Base-by-base conservation (phyloP, 257 asterid genomes). In the Eustoma russellianum region DNA sequence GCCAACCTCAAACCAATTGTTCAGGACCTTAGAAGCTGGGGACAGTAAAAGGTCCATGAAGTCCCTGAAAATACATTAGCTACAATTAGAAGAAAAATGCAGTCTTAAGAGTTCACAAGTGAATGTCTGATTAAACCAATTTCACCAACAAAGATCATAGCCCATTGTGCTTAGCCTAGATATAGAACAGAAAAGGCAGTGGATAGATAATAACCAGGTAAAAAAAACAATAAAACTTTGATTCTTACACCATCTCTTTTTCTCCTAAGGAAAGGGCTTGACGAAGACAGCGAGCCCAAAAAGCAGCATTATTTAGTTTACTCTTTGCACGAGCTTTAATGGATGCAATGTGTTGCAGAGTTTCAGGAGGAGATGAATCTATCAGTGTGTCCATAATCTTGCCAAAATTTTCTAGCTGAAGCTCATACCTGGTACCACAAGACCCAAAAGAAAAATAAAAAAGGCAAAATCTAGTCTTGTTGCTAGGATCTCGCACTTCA, bases 1-100 rank as follows among this genome's bases (percentile, higher is more conserved):
- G 46, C 60, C 61, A 74, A 91, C 98, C 98, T 91, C 96, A 67
- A 91, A 91, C 98, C 96, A 91, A 58, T 80, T 87, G 71, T 91
- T 77, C 65, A 91, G 70, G 69, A 91, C 86, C 82, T 84, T 87
- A 11, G 98, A 87, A 55, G 95, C 94, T 53, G 96, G 98, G 52
- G 96, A 72, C 61, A 91, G 69, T 68, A 91, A 62, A 52, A 91
- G 92, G 64, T 91, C 95, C 85, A 82, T 59, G 74, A 87, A 87
- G 51, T 91, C 89, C 86, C 98, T 91, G 82, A 69, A 75, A 78
- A 19, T 59, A 69, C 62, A 30, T 17, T 15, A 58, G 43, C 12
- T 16, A 52, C 38, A 61, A 54, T 66, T 41, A 50, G 68, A 66
- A 52, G 50, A 59, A 54, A 1, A 24, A 1, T 38, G 43, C 43